Conservation (phyloP, 768 basidiomycete genomes). For the Termitomyces eurrhizus region DNA sequence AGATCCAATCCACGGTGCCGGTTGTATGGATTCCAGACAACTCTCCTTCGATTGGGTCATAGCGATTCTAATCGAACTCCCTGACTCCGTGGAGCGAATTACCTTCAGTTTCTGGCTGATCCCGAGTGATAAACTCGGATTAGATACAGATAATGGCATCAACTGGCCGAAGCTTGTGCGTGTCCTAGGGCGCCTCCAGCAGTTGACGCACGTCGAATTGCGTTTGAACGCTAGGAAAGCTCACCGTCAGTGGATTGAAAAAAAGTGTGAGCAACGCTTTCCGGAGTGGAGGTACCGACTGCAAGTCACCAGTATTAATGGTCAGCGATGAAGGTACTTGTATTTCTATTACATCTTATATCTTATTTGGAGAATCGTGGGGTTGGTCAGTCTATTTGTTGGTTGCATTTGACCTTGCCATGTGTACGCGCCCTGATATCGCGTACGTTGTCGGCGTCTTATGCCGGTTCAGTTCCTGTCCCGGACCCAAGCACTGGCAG, state of each 20-base stretch:
- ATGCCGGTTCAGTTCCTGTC: too few relatives aligned
- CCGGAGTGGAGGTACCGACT: not conserved
- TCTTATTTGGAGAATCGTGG: not conserved
- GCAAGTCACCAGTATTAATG: not conserved
- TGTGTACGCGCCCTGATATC: too few relatives aligned
- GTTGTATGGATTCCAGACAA: not conserved
- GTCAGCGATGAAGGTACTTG: not conserved
- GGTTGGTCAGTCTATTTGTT: not conserved
- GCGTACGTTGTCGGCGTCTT: too few relatives aligned
- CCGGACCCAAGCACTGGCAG: too few relatives aligned
- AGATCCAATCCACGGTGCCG: conserved; percentile 6
- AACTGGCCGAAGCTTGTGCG: conserved; percentile 7
- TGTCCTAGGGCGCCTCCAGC: not conserved
- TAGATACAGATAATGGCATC: not conserved
- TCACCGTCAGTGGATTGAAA: conserved; percentile 9
- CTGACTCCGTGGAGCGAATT: not conserved
- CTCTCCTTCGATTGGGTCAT: conserved; percentile 14
- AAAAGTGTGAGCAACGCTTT: conserved; percentile 2
- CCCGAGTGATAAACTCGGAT: conserved; percentile 10
- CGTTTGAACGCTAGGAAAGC: conserved; percentile 3
- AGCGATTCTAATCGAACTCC: conserved; percentile 4
- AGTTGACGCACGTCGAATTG: conserved; percentile 2
- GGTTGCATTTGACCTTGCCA: too few relatives aligned
- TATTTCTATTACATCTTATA: not conserved
- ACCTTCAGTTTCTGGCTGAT: conserved; percentile 15